These are phyloP conservation scores for Globisporangium middletonii DNA, from an alignment of 352 stramenopile species.

Conservation along the genomic window DNA sequence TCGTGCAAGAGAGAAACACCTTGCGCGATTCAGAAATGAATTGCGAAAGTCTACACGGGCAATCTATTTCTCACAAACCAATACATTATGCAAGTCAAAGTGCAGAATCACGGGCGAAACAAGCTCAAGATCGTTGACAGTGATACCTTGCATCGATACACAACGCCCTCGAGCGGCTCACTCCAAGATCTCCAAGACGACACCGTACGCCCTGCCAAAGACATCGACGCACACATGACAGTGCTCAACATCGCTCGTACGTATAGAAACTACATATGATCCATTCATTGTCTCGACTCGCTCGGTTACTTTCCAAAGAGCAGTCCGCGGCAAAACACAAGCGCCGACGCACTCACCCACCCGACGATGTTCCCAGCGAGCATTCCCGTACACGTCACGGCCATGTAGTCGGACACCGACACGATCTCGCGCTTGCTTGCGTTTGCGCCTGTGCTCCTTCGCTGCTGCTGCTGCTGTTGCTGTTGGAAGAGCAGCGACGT, in stretches of 20 bases:
- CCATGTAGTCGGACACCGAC: conserved; percentile 63
- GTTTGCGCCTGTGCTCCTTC: not conserved
- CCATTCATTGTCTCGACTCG: not conserved
- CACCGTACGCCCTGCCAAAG: too few relatives aligned
- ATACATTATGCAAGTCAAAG: too few relatives aligned
- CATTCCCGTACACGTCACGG: conserved; percentile 56
- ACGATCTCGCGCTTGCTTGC: conserved; percentile 39
- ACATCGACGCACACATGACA: not conserved
- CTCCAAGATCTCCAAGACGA: too few relatives aligned
- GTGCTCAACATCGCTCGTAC: not conserved
- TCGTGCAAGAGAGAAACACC: too few relatives aligned
- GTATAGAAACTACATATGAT: not conserved
- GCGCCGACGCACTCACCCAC: conserved; percentile 43
- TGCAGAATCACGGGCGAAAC: too few relatives aligned
- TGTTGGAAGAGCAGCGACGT: conserved; percentile 2
- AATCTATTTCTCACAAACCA: too few relatives aligned
- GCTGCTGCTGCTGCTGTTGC: conserved; percentile 7
- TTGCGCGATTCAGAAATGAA: too few relatives aligned
- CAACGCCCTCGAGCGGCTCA: too few relatives aligned
- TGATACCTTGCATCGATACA: too few relatives aligned
- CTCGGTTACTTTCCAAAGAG: conserved; percentile 25
- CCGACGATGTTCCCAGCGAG: conserved; percentile 51
- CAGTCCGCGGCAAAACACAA: conserved; percentile 54
- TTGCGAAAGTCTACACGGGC: too few relatives aligned
- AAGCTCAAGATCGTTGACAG: too few relatives aligned